Conservation (phyloP, 768 basidiomycete species). For the Trametes gibbosa region DNA sequence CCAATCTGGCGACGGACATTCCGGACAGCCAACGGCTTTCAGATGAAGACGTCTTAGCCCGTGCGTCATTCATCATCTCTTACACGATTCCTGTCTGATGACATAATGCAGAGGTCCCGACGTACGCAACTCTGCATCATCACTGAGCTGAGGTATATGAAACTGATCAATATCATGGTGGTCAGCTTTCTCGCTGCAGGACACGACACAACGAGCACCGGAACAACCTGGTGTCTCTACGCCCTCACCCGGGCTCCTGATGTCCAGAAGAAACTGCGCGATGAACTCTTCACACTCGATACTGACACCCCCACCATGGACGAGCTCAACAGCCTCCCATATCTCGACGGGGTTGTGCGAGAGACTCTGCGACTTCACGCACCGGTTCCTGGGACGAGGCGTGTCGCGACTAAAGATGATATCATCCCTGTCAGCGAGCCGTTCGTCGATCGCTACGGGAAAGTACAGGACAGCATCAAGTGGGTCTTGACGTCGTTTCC, state of each 20-base stretch:
- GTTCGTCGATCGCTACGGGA: conserved; percentile 21
- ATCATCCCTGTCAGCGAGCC: conserved; percentile 48
- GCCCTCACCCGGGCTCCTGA: conserved; percentile 36
- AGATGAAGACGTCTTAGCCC: conserved; percentile 54
- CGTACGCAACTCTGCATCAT: background rate
- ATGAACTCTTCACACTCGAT: conserved; percentile 39
- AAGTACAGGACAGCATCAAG: conserved; percentile 15
- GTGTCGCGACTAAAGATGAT: conserved; percentile 44
- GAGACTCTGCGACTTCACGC: conserved; percentile 58
- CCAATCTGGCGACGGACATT: conserved; percentile 61
- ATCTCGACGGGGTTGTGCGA: conserved; percentile 61
- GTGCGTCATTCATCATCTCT: background rate
- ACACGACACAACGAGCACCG: conserved; percentile 41
- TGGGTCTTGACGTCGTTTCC: conserved; percentile 26
- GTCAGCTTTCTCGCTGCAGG: conserved; percentile 33
- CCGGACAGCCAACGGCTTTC: conserved; percentile 52
- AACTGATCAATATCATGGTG: background rate
- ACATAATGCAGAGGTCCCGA: conserved; percentile 22
- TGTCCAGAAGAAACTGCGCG: conserved; percentile 37
- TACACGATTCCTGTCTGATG: background rate
- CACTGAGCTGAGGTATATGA: background rate
- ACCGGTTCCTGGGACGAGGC: conserved; percentile 47
- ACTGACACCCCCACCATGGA: conserved; percentile 61
- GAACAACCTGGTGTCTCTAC: conserved; percentile 36
- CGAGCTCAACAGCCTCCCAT: conserved; percentile 58